Percentiles rank a stretch among this genome's conserved stretches.
These are phyloP conservation scores for Corniculantispora saksenae DNA, from an alignment of 2,329 filamentous ascomycete species.

Conservation along the genomic window DNA sequence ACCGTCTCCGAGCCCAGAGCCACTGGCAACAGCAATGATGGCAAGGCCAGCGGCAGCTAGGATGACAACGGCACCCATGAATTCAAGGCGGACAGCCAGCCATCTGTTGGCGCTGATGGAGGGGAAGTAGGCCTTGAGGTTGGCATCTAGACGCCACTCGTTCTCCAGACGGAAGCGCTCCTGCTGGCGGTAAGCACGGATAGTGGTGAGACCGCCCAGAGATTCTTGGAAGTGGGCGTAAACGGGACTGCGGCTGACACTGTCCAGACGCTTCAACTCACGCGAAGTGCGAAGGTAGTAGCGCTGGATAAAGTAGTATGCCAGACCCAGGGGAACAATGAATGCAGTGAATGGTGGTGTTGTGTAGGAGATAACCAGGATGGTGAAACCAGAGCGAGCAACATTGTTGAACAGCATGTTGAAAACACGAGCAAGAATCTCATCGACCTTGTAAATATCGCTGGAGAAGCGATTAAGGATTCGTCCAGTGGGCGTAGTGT, in stretches of 20 bases:
- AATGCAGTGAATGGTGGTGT: slow-evolving; percentile 80
- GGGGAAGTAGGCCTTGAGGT: slow-evolving; percentile 91
- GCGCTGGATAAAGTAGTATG: slow-evolving; percentile 92
- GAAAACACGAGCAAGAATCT: slow-evolving; percentile 93
- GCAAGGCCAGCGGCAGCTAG: slow-evolving; percentile 80
- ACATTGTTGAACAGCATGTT: slow-evolving; percentile 90
- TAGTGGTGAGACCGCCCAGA: slow-evolving; percentile 89
- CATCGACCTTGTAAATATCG: slow-evolving; percentile 81
- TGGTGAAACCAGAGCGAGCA: slow-evolving; percentile 76
- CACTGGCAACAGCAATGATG: slow-evolving; percentile 74
- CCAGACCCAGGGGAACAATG: slow-evolving; percentile 75
- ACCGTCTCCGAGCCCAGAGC: slow-evolving; percentile 66
- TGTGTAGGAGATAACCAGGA: slow-evolving; percentile 78
- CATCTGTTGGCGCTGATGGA: slow-evolving; percentile 93
- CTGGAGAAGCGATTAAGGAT: slow-evolving; percentile 95
- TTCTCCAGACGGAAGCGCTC: slow-evolving; percentile 88
- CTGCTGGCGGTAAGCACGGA: slow-evolving; percentile 90
- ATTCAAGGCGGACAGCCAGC: slow-evolving; percentile 92
- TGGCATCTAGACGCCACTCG: slow-evolving; percentile 95
- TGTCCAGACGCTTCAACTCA: slow-evolving; percentile 94
- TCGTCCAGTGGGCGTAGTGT: slow-evolving; percentile 93
- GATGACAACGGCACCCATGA: slow-evolving; percentile 93
- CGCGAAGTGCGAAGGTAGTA: slow-evolving; percentile 97
- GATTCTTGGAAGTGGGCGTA: slow-evolving; percentile 99
- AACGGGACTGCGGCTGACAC: slow-evolving; percentile 91